phyloP scores from a whole-genome alignment of 139 green algal species.

The Chlamydomonas eustigma region DNA sequence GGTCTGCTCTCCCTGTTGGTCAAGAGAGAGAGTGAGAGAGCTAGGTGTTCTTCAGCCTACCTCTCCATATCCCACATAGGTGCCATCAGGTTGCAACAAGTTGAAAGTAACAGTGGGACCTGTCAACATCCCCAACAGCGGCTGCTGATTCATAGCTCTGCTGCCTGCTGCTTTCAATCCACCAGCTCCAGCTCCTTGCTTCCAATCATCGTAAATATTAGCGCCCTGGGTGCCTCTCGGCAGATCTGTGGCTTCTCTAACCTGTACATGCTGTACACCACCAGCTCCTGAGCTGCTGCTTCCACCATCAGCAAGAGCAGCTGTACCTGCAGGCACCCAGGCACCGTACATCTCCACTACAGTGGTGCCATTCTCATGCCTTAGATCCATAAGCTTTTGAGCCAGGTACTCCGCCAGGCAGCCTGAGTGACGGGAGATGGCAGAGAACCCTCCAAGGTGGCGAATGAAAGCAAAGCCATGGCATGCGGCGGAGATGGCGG shows the following conservation, averaged over 20 bases:
- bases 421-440: not conserved
- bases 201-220: too few relatives aligned
- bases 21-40: too few relatives aligned
- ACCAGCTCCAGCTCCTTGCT: not conserved
- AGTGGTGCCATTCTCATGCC: conserved; percentile 49
- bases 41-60: conserved; percentile 11
- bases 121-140: too few relatives aligned
- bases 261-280: too few relatives aligned
- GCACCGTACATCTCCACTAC: conserved; percentile 56
- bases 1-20: not conserved
- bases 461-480: conserved; percentile 46
- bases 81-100: conserved; percentile 61
- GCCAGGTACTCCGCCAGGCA: conserved; percentile 11
- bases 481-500: conserved; percentile 50
- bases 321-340: not conserved
- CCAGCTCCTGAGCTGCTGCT: too few relatives aligned
- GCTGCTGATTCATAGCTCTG: not conserved
- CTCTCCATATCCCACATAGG: conserved; percentile 66
- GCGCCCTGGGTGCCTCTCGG: too few relatives aligned
- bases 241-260: too few relatives aligned
- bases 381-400: conserved; percentile 15
- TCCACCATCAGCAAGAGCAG: too few relatives aligned
- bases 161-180: not conserved
- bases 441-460: conserved; percentile 36
- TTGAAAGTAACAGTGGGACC: conserved; percentile 85